Base-by-base conservation (phyloP, 345 rosid genomes). In the Moringa oleifera region DNA sequence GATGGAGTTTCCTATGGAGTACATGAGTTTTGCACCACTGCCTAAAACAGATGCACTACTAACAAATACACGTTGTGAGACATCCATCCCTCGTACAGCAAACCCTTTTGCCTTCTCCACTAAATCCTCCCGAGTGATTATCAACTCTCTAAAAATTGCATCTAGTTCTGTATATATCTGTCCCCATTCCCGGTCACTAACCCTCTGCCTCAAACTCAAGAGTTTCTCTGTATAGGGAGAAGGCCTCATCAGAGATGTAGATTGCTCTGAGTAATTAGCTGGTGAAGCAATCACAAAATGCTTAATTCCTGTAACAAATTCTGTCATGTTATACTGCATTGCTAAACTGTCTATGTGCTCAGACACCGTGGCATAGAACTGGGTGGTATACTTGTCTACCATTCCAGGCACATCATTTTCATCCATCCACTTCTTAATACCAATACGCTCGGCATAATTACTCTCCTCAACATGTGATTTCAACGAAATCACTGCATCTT, bases 261-360 rank as follows among this genome's bases (percentile, higher is more conserved):
- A 82, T 25, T 73, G 79, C 59, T 23, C 57, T 2, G 95, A 74
- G 2, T 88, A 79, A 69, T 71, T 62, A 71, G 58, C 58, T 2
- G 88, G 71, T 19, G 86, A 63, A 61, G 74, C 79, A 23, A 85
- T 78, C 62, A 91, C 76, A 12, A 94, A 94, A 74, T 94, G 90
- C 85, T 88, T 94, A 10, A 94, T 76, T 51, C 96, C 96, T 0
- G 91, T 85, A 47, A 88, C 97, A 60, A 90, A 60, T 23, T 94
- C 99, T n/a, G 97, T 94, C 87, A 94, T 66, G 53, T 94, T 90
- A 64, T 91, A 91, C 73, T 87, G 98, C 86, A 78, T 77, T 41
- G 97, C 96, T 67, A 86, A 80, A 52, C 79, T 86, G 72, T 91
- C 97, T 20, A 91, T 76, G 68, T 91, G 96, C 22, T 72, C 88